phyloP scores from a whole-genome alignment of 352 stramenopile genomes.

The Globisporangium acanthophoron region DNA sequence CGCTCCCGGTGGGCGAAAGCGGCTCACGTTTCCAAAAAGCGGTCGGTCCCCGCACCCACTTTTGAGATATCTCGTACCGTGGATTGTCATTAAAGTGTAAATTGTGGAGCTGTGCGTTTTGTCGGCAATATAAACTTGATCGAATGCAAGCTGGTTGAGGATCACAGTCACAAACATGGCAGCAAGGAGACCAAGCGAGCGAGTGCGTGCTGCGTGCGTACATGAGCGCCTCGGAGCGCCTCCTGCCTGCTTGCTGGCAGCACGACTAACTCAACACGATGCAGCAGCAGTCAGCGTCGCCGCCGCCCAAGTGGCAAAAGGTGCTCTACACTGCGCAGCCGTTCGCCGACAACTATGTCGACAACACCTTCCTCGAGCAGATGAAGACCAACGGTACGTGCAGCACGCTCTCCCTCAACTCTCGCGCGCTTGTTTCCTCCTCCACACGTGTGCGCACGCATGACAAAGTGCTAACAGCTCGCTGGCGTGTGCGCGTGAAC shows the following conservation, averaged over 20 bases:
- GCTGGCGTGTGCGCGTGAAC: background rate
- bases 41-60: constrained; percentile 42
- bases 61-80: background rate
- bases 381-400: constrained; percentile 84
- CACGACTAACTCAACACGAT: background rate
- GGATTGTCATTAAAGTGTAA: background rate
- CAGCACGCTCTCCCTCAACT: background rate
- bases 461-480: background rate
- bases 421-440: background rate
- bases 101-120: too few species aligned
- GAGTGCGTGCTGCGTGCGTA: too few species aligned
- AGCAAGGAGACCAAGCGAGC: too few species aligned
- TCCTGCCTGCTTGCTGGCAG: background rate
- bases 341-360: constrained; percentile 90
- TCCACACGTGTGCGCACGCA: background rate
- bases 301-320: constrained; percentile 58
- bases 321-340: constrained; percentile 86
- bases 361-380: constrained; percentile 86
- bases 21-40: constrained; percentile 21
- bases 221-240: too few species aligned
- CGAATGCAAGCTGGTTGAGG: too few species aligned
- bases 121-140: too few species aligned
- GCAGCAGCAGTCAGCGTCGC: too few species aligned
- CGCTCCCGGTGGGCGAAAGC: background rate
- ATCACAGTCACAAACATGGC: too few species aligned